Conservation (phyloP, 768 basidiomycete species). For the Leccinellum luteum region DNA sequence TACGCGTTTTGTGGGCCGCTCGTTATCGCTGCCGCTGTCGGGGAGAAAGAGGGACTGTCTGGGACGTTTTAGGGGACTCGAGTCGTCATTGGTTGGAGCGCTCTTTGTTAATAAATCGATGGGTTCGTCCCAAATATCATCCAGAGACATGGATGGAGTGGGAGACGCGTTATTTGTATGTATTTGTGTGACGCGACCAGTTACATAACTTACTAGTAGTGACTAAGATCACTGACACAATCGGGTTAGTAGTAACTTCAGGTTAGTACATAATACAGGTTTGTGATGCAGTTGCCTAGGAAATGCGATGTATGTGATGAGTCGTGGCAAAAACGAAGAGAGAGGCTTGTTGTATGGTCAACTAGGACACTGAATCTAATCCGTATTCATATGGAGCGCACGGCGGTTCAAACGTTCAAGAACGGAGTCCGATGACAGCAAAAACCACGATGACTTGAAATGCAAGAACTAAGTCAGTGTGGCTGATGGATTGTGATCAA, state of each 20-base stretch:
- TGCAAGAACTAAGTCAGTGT: too few relatives aligned
- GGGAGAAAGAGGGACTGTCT: constrained; percentile 54
- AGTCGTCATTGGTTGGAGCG: constrained; percentile 16
- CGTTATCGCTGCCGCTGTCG: constrained; percentile 44
- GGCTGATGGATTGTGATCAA: too few relatives aligned
- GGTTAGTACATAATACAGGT: neutral
- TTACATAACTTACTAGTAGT: too few relatives aligned
- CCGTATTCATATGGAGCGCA: too few relatives aligned
- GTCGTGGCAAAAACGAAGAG: neutral
- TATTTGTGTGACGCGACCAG: constrained; percentile 19
- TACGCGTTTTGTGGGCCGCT: constrained; percentile 26
- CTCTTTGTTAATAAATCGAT: constrained; percentile 27
- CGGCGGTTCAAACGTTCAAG: too few relatives aligned
- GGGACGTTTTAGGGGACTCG: constrained; percentile 30
- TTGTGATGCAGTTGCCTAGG: neutral
- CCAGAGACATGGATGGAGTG: constrained; percentile 36
- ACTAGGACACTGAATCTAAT: too few relatives aligned
- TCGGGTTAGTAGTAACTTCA: too few relatives aligned
- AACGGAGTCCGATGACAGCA: too few relatives aligned
- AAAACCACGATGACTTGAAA: too few relatives aligned
- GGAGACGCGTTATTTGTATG: constrained; percentile 27
- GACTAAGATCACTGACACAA: too few relatives aligned
- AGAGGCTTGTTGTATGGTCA: neutral
- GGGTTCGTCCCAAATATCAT: constrained; percentile 62
- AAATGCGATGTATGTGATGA: too few relatives aligned